Evolutionary conservation across 2,329 filamentous ascomycete genomes (phyloP), one percentile per base, ranked within the genome.

Genomic region (Talaromyces sp.): DNA sequence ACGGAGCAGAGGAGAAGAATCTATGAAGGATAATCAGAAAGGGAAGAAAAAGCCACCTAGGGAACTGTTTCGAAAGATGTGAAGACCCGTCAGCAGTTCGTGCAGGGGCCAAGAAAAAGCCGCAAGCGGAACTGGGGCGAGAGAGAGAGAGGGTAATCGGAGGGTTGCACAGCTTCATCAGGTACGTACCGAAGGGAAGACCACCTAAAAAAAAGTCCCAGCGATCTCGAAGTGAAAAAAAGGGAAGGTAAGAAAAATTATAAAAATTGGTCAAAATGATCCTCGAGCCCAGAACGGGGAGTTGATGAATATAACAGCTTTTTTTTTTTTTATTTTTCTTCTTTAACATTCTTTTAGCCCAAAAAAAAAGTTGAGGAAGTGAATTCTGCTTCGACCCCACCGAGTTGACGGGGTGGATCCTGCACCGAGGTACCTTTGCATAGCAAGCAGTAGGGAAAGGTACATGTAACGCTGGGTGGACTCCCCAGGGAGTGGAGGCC

Each of bases 321-420:
- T 9, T 27, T 27, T 36, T n/a, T 36, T 5, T 36, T 36, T 13
- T 36, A 4, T 36, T 36, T 36, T 36, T 17, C 16, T 13, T n/a
- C n/a, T n/a, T n/a, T 32, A 36, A 36, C 16, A 17, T 10, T 8
- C n/a, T 17, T 11, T 8, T 19, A 39, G 20, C 19, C 19, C 8
- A 39, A 20, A 41, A 56, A 62, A 59, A 57, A 49, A 61, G 60
- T 47, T 62, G 60, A 62, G 60, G 50, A 61, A 50, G 51, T 17
- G 6, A 42, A 13, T 42, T 42, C 40, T 16, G 22, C 27, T 39
- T 39, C n/a, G 44, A 53, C 58, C 60, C 58, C 58, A 61, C 60
- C 57, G 19, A 47, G 40, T 62, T 51, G 49, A 55, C n/a, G 16
- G 4, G 20, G 36, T 39, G 57, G 51, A 35, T 49, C 54, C 55